phyloP scores from a whole-genome alignment of 2,329 filamentous ascomycete species.

The Trichoderma aggressivum region DNA sequence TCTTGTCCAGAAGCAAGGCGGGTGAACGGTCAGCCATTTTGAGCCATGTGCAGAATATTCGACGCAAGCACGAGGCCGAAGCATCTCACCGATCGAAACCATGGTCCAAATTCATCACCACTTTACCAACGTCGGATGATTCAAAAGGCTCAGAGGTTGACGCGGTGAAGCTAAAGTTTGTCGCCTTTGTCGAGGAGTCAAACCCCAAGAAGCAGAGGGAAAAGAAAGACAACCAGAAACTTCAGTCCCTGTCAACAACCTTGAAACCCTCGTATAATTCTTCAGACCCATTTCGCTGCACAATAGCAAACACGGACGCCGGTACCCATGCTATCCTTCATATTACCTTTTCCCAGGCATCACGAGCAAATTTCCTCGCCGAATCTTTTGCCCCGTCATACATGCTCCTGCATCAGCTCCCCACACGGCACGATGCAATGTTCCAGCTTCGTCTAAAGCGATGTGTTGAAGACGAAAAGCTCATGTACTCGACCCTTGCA shows the following conservation, averaged over 20 bases:
- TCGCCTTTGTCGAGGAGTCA: neutral
- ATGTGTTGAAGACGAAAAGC: neutral
- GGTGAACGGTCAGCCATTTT: neutral
- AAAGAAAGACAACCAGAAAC: neutral
- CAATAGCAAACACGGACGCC: neutral
- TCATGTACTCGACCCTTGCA: slow-evolving; percentile 1
- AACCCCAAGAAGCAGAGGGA: neutral
- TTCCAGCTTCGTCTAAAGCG: neutral
- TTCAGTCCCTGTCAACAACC: neutral
- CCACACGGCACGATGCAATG: neutral
- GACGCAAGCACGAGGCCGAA: neutral
- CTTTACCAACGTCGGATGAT: neutral
- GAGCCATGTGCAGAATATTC: neutral
- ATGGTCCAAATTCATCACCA: neutral
- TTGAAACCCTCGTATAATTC: neutral
- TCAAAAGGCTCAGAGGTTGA: neutral
- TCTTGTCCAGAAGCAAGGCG: neutral
- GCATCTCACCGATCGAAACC: neutral
- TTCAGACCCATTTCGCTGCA: neutral
- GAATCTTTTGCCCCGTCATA: neutral
- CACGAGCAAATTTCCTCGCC: neutral
- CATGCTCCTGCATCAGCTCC: neutral
- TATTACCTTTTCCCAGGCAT: neutral
- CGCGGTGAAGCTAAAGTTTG: neutral
- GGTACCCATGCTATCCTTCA: neutral